Base-by-base conservation (phyloP, 371 early-diverging fungal genomes). In the Dinochytrium kinnereticum region DNA sequence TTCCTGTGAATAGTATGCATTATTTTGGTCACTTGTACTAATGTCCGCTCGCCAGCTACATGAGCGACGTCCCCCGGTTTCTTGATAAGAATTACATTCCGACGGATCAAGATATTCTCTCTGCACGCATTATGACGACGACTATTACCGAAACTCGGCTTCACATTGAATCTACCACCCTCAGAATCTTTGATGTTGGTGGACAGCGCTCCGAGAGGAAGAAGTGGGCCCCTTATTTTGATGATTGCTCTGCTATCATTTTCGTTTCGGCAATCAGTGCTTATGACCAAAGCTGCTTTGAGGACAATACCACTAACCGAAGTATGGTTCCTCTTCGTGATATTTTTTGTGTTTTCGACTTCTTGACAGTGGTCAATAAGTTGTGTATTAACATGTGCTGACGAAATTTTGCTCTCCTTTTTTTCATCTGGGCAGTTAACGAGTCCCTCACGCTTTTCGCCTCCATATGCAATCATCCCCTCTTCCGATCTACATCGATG, bases 151-250 rank as follows among this genome's bases (percentile, higher is more conserved):
- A 77, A 68, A 77, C 73, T 28, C 64, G 68, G 24, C 73, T 77
- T 31, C 55, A 61, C 34, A 64, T 75, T 15, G 70, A 75, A 57
- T 33, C 50, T 28, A 44, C 34, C 19, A 73, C 70, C 38, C 79
- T 76, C 68, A 69, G 80, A 7, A 73, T 85, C 44, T 85, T 78
- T 76, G 85, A 85, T 67, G 82, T 85, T 19, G 85, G 85, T n/a
- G 85, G 85, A 1, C 85, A 85, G 55, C 68, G 79, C 28, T 59
- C 71, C 17, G 79, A 83, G 34, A 87, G 98, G 59, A 95, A 94
- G 78, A 96, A 95, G 81, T 97, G 98, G 98, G 94, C 95, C 69
- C 96, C 95, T 74, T 96, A 95, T 93, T 96, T 84, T 92, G 95
- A 84, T 86, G 86, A 83, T 55, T 72, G 74, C 33, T 73, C 68